Conservation (phyloP, 495 filamentous ascomycete genomes). For the Hypoxylon trugodes region DNA sequence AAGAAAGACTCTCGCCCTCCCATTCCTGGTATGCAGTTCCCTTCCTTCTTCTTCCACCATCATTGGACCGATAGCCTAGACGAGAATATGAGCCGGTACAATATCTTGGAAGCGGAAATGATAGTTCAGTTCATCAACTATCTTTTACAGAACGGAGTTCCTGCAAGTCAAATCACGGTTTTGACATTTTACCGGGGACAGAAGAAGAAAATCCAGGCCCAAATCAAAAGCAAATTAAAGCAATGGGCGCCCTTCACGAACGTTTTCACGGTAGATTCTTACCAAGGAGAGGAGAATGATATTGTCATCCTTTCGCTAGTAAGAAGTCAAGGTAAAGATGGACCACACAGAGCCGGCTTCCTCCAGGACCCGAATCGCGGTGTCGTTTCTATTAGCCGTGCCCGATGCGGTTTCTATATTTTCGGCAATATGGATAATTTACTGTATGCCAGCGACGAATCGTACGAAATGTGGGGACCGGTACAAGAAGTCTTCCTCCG, state of each 20-base stretch:
- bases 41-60: constrained; percentile 79
- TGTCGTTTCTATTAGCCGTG: constrained; percentile 89
- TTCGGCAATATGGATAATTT: constrained; percentile 79
- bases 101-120: constrained; percentile 81
- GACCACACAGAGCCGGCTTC: constrained; percentile 63
- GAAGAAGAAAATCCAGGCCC: constrained; percentile 66
- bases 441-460: constrained; percentile 40
- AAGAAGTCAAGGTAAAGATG: constrained; percentile 58
- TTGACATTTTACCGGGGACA: constrained; percentile 95
- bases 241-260: constrained; percentile 64
- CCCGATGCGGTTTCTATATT: constrained; percentile 83
- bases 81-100: constrained; percentile 72
- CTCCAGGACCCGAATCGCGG: constrained; percentile 78
- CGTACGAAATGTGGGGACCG: constrained; percentile 51
- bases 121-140: constrained; percentile 76
- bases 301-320: constrained; percentile 86
- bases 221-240: constrained; percentile 59
- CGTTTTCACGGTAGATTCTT: constrained; percentile 87
- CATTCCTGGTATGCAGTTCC: constrained; percentile 79
- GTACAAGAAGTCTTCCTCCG: constrained; percentile 46
- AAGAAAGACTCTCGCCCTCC: constrained; percentile 55
- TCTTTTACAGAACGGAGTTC: constrained; percentile 71
- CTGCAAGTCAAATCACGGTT: constrained; percentile 73
- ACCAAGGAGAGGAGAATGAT: constrained; percentile 95
- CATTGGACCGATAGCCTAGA: constrained; percentile 71